phyloP scores from a whole-genome alignment of 2,329 filamentous ascomycete genomes.

The Xylaria sp. region DNA sequence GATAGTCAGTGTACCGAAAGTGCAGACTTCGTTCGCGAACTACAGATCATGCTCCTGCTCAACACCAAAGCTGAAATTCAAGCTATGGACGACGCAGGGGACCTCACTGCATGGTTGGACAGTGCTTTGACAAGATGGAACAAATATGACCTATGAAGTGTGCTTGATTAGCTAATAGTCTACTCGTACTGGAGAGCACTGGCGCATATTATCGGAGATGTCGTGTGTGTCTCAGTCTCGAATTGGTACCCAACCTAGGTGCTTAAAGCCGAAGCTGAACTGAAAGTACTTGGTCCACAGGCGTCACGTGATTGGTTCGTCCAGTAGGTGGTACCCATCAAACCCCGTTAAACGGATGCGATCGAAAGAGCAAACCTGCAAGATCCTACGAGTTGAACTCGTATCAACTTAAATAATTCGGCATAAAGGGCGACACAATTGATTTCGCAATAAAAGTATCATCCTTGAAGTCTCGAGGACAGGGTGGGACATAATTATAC shows the following conservation, averaged over 20 bases:
- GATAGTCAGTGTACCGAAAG: slow-evolving; percentile 49
- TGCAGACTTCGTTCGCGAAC: slow-evolving; percentile 61
- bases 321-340: slow-evolving; percentile 13
- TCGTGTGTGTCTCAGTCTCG: slow-evolving; percentile 2
- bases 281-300: slow-evolving; percentile 9
- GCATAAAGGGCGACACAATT: background rate
- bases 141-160: background rate
- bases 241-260: slow-evolving; percentile 7
- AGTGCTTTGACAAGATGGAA: slow-evolving; percentile 48
- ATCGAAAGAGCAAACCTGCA: slow-evolving; percentile 5
- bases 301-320: slow-evolving; percentile 41
- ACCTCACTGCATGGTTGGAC: slow-evolving; percentile 64
- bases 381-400: background rate
- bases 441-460: background rate
- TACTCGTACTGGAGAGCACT: background rate
- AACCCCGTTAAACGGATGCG: background rate
- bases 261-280: background rate
- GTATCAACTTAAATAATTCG: slow-evolving; percentile 5
- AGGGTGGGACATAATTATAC: background rate
- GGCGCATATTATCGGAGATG: background rate
- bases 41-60: slow-evolving; percentile 79
- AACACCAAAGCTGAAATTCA: slow-evolving; percentile 84
- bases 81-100: slow-evolving; percentile 67
- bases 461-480: background rate
- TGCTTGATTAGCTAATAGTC: background rate